Evolutionary conservation across 2,329 filamentous ascomycete genomes (phyloP), one percentile per base, ranked within the genome.

Genomic region (Pseudomassariella vexata): DNA sequence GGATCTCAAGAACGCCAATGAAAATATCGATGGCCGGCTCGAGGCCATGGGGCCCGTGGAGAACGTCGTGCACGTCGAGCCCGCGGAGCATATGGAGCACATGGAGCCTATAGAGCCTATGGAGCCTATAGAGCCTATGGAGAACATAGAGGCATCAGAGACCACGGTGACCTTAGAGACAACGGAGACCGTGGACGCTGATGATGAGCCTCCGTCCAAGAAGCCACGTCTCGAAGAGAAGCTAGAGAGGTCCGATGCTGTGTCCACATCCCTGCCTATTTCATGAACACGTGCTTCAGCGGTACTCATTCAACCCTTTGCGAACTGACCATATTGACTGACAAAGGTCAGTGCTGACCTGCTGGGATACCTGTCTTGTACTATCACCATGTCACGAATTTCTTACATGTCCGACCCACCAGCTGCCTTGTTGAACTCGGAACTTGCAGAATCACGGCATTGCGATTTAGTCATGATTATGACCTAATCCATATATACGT

Each of bases 1-100:
- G 20, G 44, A 45, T 19, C 46, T 49, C 16, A 42, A 50, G 28
- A 52, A 55, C 9, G 45, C 55, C 8, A 53, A 54, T 26, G 44
- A 30, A 16, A 47, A 51, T 28, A 27, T 53, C 19, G 44, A 45
- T 19, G n/a, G n/a, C n/a, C 44, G 48, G 3, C 34, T 44, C 10
- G 50, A 51, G 29, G 18, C 25, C 9, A 4, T 24, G n/a, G 22
- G 9, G 11, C 22, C n/a, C n/a, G n/a, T n/a, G n/a, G n/a, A n/a
- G n/a, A n/a, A n/a, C n/a, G n/a, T n/a, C n/a, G n/a, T n/a, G n/a
- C n/a, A n/a, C n/a, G n/a, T n/a, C n/a, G n/a, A n/a, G n/a, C n/a
- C n/a, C n/a, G n/a, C n/a, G n/a, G n/a, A n/a, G n/a, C n/a, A n/a
- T n/a, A n/a, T n/a, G n/a, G n/a, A n/a, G n/a, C n/a, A n/a, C n/a